Conservation (phyloP, 2,329 filamentous ascomycete species). For the Bipolaris victoriae region DNA sequence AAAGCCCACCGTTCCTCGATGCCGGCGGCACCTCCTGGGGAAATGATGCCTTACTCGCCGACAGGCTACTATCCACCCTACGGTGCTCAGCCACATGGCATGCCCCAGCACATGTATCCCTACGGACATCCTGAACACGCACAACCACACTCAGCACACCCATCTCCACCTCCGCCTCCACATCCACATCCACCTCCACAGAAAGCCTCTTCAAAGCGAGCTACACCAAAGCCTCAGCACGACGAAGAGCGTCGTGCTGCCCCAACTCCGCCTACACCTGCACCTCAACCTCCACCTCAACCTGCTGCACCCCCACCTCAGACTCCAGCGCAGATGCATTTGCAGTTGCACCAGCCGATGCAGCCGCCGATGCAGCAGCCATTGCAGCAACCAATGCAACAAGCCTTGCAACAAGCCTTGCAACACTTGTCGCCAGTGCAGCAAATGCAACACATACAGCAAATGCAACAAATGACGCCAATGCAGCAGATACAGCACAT, state of each 20-base stretch:
- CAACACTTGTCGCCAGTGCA: constrained; percentile 7
- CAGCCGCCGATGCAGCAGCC: constrained; percentile 9
- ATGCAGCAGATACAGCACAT: constrained; percentile 15
- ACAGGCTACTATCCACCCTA: constrained; percentile 40
- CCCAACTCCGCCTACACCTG: constrained; percentile 26
- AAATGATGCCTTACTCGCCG: constrained; percentile 46
- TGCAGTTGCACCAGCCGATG: constrained; percentile 14
- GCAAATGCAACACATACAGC: constrained; percentile 1
- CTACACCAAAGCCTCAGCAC: constrained; percentile 37
- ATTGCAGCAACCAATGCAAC: constrained; percentile 14
- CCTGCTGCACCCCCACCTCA: constrained; percentile 24
- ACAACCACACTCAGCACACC: background rate
- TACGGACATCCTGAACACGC: constrained; percentile 25
- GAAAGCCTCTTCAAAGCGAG: constrained; percentile 34
- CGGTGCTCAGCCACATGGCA: constrained; percentile 35
- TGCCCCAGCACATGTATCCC: constrained; percentile 36
- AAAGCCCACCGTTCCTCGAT: constrained; percentile 46
- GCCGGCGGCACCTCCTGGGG: constrained; percentile 32
- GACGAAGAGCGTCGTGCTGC: constrained; percentile 29
- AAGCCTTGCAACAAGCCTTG: constrained; percentile 6
- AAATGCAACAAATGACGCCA: background rate
- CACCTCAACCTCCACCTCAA: constrained; percentile 25
- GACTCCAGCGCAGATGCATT: constrained; percentile 12
- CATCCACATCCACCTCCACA: constrained; percentile 37
- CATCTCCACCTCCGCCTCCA: constrained; percentile 35